phyloP scores from a whole-genome alignment of 1,284 basidiomycete species.

The Ustilago lituana region DNA sequence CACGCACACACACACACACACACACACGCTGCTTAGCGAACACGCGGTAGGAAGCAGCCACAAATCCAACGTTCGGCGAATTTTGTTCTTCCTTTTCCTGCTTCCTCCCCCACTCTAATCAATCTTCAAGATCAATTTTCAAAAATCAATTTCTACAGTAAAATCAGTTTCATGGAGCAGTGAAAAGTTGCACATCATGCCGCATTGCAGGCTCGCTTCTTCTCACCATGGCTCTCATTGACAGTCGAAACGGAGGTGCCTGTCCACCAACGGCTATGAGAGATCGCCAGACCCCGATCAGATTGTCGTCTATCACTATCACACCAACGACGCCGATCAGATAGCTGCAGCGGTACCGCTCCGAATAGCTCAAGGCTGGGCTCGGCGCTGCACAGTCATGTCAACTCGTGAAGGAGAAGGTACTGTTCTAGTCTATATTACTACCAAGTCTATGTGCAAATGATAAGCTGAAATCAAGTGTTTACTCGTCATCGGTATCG shows the following conservation, averaged over 20 bases:
- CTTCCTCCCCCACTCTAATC: not conserved
- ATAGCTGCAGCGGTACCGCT: too few species aligned
- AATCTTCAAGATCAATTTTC: not conserved
- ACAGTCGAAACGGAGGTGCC: too few species aligned
- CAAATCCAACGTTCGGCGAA: slow-evolving; percentile 4
- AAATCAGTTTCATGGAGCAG: not conserved
- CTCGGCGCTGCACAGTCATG: too few species aligned
- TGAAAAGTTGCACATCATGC: not conserved
- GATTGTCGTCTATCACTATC: too few species aligned
- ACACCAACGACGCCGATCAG: too few species aligned
- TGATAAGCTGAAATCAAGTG: not conserved
- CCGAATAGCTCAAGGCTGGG: too few species aligned
- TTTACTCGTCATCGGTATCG: slow-evolving; percentile 64
- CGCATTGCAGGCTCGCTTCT: too few species aligned
- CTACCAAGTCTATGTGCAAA: slow-evolving; percentile 10
- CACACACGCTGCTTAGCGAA: not conserved
- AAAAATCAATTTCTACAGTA: slow-evolving; percentile 6
- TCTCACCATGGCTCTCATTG: too few species aligned
- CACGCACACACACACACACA: not conserved
- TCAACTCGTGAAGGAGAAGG: too few species aligned
- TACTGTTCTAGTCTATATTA: slow-evolving; percentile 7
- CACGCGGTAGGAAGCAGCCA: slow-evolving; percentile 1
- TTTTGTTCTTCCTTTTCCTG: not conserved
- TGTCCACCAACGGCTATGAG: too few species aligned
- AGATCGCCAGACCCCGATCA: too few species aligned